phyloP scores from a whole-genome alignment of 257 asterid species.

The Ilex asprella region DNA sequence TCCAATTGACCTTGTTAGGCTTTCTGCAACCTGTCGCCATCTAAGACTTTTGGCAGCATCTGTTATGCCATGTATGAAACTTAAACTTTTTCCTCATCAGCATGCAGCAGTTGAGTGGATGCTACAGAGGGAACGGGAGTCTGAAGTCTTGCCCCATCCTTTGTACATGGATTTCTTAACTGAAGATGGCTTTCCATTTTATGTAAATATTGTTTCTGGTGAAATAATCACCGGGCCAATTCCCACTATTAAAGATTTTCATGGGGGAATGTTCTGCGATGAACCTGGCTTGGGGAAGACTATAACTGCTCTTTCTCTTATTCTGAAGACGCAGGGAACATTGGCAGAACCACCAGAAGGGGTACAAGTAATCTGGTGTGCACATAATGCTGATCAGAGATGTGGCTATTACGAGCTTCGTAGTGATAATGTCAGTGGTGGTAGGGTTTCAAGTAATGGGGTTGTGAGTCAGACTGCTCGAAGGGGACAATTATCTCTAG shows the following conservation, averaged over 20 bases:
- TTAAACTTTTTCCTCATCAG: constrained; percentile 91
- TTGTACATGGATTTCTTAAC: constrained; percentile 54
- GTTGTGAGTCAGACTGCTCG: constrained; percentile 44
- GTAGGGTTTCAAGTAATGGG: constrained; percentile 27
- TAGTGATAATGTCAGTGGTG: constrained; percentile 29
- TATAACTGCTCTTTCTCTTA: constrained; percentile 80
- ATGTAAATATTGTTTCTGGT: constrained; percentile 69
- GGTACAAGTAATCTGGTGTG: constrained; percentile 68
- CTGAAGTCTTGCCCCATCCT: constrained; percentile 61
- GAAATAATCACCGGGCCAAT: constrained; percentile 47
- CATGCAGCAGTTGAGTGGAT: constrained; percentile 97
- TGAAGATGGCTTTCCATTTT: constrained; percentile 63
- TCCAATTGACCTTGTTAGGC: constrained; percentile 64
- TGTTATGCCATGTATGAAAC: constrained; percentile 93
- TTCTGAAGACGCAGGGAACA: constrained; percentile 82
- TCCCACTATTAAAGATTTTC: constrained; percentile 66
- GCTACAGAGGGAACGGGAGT: constrained; percentile 74
- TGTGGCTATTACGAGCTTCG: constrained; percentile 83
- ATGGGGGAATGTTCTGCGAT: constrained; percentile 97
- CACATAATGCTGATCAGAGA: constrained; percentile 55
- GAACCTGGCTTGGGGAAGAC: constrained; percentile 99
- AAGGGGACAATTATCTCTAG: constrained; percentile 58
- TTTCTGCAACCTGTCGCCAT: constrained; percentile 77
- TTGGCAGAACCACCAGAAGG: constrained; percentile 69
- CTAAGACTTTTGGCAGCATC: constrained; percentile 65